Evolutionary conservation across 1,284 basidiomycete species (phyloP), one percentile per base, ranked within the genome.

Genomic region (Sphaerobolus stellatus): DNA sequence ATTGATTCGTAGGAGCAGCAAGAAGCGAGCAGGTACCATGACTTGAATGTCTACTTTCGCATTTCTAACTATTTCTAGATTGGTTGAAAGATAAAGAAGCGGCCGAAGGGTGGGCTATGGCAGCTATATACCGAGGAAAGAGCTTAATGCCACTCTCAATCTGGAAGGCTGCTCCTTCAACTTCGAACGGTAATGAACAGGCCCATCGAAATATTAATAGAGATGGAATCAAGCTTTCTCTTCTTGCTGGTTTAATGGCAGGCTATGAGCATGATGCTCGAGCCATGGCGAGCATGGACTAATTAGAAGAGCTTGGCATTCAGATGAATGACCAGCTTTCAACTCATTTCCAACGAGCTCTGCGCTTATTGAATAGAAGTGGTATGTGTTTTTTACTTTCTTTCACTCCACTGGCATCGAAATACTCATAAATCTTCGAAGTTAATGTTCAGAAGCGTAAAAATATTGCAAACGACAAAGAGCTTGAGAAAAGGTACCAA

Each of bases 61-160:
- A 14, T 2, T 1, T 49, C 4, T 18, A 6, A 18, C 40, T n/a
- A n/a, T 2, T 24, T 9, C 2, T 13, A 52, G 50, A 52, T 20
- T 52, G 50, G 50, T 31, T 52, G 14, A 44, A 44, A 31, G 25
- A 52, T 31, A 52, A 52, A 9, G 41, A 52, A 46, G 13, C 38
- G 18, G 20, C 11, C 14, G 31, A 34, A 11, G 24, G 25, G 5
- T 44, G 44, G 44, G 28, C 50, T 4, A 18, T 52, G 11, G 41
- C 50, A 2, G 40, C 50, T 2, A 36, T 52, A 4, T 52, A 52
- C 30, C 18, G 27, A 33, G 41, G 41, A 29, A 29, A 20, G 6
- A 46, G 41, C 20, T 45, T 31, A 33, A 46, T 52, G 18, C 50
- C 41, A 11, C 22, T 45, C 8, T 25, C 44, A n/a, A 25, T 52